Base-by-base conservation (phyloP, 2,329 filamentous ascomycete genomes). In the Colletotrichum melonis region DNA sequence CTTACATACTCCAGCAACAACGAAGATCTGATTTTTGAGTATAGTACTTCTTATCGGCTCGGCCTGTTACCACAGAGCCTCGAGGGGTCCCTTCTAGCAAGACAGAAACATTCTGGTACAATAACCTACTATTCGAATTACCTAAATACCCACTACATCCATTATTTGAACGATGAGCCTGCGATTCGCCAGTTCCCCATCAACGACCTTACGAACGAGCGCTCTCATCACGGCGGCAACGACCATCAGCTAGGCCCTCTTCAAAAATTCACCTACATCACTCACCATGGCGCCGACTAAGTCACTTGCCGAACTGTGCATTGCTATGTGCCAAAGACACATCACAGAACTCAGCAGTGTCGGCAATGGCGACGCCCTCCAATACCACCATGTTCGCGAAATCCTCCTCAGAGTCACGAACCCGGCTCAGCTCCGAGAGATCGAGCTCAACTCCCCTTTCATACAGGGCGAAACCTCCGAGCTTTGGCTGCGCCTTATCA, bases 401-500 rank as follows among this genome's bases (percentile, higher is more conserved):
- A 89, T 98, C 54, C 90, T 98, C 38, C 79, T 89, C 64, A 92
- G 91, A 70, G 85, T 98, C 69, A 91, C 93, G 67, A 92, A 89
- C 75, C 92, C 95, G 1, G 84, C 88, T 57, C 95, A 97, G 80
- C 90, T 98, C 38, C 92, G 90, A 78, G 79, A 88, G 69, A 88
- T 98, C 72, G 95, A 98, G 83, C 74, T 88, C 63, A 91, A 92
- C 79, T 95, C 92, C 5, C 94, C 95, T 0, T 94, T 97, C 75
- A 88, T 98, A 64, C 86, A 89, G 74, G 90, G 91, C 49, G 87
- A 93, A 69, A 92, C 92, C 52, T 88, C 85, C 24, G 93, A 95
- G 77, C 85, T 96, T 74, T 98, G 96, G 96, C 83, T 91, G 55
- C 88, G 90, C 32, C 89, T 98, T 78, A 97, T 98, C 81, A 89